These are phyloP conservation scores for Fusarium pilosicola DNA, from an alignment of 2,329 filamentous ascomycete species.

Conservation along the genomic window DNA sequence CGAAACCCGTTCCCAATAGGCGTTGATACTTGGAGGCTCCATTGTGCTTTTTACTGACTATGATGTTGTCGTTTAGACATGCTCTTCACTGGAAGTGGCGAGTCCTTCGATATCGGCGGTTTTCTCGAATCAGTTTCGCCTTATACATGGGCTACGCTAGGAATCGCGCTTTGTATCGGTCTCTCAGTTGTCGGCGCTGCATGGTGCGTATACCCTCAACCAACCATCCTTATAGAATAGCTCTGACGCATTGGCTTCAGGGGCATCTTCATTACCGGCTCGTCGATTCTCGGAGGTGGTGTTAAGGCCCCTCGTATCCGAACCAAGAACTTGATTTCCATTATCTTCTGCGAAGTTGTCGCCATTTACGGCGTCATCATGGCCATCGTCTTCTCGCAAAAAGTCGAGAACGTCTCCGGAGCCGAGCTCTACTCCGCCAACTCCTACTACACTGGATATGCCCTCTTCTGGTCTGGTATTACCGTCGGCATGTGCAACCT, in stretches of 20 bases:
- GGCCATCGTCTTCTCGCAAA: conserved; percentile 96
- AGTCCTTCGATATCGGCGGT: conserved; percentile 95
- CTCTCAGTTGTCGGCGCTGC: conserved; percentile 96
- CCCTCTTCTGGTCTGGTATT: conserved; percentile 94
- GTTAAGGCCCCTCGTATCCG: conserved; percentile 97
- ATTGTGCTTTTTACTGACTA: conserved; percentile 25
- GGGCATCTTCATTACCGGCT: conserved; percentile 99
- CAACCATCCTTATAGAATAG: conserved; percentile 1
- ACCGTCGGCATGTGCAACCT: conserved; percentile 97
- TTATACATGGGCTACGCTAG: conserved; percentile 90
- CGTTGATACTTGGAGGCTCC: conserved; percentile 4
- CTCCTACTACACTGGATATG: conserved; percentile 94
- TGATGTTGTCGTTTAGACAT: conserved; percentile 73
- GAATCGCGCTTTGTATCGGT: conserved; percentile 94
- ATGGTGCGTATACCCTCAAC: conserved; percentile 71
- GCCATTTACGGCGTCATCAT: conserved; percentile 99
- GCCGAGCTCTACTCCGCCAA: conserved; percentile 76
- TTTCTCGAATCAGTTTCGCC: conserved; percentile 96
- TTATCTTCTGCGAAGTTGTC: conserved; percentile 99
- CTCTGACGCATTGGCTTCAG: conserved; percentile 58
- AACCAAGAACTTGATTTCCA: conserved; percentile 99
- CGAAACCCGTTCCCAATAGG: conserved; percentile 35
- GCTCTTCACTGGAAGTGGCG: conserved; percentile 96
- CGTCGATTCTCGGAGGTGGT: conserved; percentile 95
- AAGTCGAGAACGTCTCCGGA: conserved; percentile 74